Evolutionary conservation across 192 early-diverging fungal species (phyloP), one percentile per base, ranked within the genome.

Genomic region (Spizellomyces sp.): DNA sequence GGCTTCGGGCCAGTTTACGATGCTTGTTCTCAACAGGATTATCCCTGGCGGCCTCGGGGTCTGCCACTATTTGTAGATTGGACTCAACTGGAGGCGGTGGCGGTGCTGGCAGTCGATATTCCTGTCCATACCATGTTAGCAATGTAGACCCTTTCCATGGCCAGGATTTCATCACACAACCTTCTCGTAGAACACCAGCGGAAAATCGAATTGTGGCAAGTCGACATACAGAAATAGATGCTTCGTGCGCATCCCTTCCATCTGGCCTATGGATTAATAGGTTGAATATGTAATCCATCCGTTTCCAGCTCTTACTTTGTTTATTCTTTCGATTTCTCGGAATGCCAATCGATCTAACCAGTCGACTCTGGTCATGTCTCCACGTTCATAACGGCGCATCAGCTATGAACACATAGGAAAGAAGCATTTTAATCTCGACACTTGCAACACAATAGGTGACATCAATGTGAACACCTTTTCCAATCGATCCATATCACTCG

Each of bases 21-120:
- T 99, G 96, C 75, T 98, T 98, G 47, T 86, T 90, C 77, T 99
- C 98, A 0, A 95, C 93, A 0, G 93, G 95, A 71, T 99, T 99
- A 74, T 99, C 96, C 9, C 91, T 75, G 17, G 84, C 69, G 70
- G 90, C 88, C 75, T 99, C 98, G 10, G 91, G 92, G 75, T 99
- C 95, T 17, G 67, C 22, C 19, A 67, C 43, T 9, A 73, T 50
- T 56, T 64, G 62, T 19, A 73, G 60, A 27, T 64, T 66, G 48
- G 62, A 52, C 45, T 71, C 60, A 22, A 68, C 27, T 6, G 45
- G 15, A 8, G 69, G 70, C 41, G 76, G 64, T 6, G 75, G 36
- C 6, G 71, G 48, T 8, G 66, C 58, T 45, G 83, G 78, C 9
- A 83, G 62, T 12, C 58, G 50, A 62, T 91, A 91, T 71, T 90